A percentile compares a stretch with the other conserved stretches of the same genome.
Conservation (phyloP, 805 yeast genomes). For the Lachancea kluyveri region DNA sequence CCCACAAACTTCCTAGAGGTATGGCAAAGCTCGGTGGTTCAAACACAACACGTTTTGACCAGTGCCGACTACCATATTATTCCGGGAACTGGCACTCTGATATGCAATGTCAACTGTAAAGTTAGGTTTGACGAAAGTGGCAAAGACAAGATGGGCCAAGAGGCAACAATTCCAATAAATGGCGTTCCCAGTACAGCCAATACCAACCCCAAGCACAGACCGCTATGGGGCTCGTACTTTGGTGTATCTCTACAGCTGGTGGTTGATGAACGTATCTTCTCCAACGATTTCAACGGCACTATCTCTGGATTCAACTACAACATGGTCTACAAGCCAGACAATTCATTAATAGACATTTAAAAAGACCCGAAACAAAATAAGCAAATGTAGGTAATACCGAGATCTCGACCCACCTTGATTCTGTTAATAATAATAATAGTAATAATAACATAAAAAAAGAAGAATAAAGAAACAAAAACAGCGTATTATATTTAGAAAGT, state of each 20-base stretch:
- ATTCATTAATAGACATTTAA: slow-evolving; percentile 31
- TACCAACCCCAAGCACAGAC: slow-evolving; percentile 32
- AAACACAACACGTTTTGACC: slow-evolving; percentile 56
- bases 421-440: no score
- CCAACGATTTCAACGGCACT: slow-evolving; percentile 29
- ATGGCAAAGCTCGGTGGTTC: slow-evolving; percentile 30
- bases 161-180: slow-evolving; percentile 31
- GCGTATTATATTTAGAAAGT: no score
- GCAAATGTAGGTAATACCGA: no score
- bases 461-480: no score
- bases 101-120: slow-evolving; percentile 48
- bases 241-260: slow-evolving; percentile 59
- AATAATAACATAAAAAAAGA: no score
- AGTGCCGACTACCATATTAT: slow-evolving; percentile 61
- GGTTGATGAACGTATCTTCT: slow-evolving; percentile 42
- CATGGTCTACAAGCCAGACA: slow-evolving; percentile 57
- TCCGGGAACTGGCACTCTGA: slow-evolving; percentile 53
- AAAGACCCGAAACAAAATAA: no score
- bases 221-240: slow-evolving; percentile 64
- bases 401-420: no score
- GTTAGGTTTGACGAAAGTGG: slow-evolving; percentile 77
- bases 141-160: slow-evolving; percentile 55
- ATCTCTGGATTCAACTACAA: slow-evolving; percentile 62
- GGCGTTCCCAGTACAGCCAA: slow-evolving; percentile 2
- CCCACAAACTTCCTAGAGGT: slow-evolving; percentile 25